Base-by-base conservation (phyloP, 306 rosid genomes). In the Rubus parviflorus region DNA sequence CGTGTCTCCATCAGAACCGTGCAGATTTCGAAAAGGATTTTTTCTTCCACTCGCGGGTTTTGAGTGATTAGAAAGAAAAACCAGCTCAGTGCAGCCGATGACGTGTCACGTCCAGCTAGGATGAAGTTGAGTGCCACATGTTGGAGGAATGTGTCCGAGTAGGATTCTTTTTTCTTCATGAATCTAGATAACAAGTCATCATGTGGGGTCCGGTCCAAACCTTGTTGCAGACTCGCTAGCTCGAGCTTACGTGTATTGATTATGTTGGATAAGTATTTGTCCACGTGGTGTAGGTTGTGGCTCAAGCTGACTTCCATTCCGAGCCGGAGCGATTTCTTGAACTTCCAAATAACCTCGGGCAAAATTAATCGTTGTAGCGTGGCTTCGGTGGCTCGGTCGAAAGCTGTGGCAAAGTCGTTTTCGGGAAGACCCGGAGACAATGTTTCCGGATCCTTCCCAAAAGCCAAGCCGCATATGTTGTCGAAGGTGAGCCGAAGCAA, bases 81-180 rank as follows among this genome's bases (percentile, higher is more conserved):
- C 98, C 98, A 94, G 70, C 97, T 94, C 0, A 94, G 77, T 0
- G 98, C 98, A 0, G 89, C 95, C 0, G 98, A 94, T 76, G 98
- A 94, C 11, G 98, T 94, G 92, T 94, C 97, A 0, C 98, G 90
- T 68, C 98, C 98, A 37, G 98, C 98, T 8, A 94, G 89, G 84
- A 94, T 94, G 90, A 94, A 94, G 52, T 94, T 94, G 38, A 94
- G 95, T 0, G 91, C 92, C 85, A 94, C 98, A 35, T 90, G 87
- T 73, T 91, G 95, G 20, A 94, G 95, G 40, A 92, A 94, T 51
- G 76, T 49, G 46, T 92, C 85, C 0, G 98, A 75, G 88, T 92
- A 94, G 16, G 88, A 71, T 19, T 87, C 97, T 15, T 86, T 94
- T 37, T 88, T 94, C 88, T 81, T 94, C 95, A 94, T 92, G 85